Conservation (phyloP, 2,329 filamentous ascomycete species). For the Cladophialophora psammophila region DNA sequence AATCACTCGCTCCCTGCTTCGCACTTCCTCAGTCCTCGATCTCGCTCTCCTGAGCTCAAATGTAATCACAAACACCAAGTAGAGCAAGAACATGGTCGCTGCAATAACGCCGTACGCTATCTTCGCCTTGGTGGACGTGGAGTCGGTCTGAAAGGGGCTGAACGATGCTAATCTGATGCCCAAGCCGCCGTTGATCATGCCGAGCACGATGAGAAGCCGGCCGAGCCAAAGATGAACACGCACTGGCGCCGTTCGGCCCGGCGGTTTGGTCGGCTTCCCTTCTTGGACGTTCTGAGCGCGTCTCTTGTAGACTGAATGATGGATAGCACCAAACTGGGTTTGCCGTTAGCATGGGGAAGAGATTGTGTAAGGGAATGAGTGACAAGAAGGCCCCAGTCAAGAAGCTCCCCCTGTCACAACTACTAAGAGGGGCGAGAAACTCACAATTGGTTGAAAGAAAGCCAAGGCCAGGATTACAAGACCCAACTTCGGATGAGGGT, state of each 20-base stretch:
- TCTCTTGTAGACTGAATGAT: conserved; percentile 43
- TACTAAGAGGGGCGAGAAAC: background rate
- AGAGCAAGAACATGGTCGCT: conserved; percentile 55
- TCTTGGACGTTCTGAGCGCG: conserved; percentile 24
- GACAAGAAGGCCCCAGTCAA: background rate
- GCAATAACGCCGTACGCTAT: conserved; percentile 61
- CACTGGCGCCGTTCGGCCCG: conserved; percentile 35
- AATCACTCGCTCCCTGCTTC: conserved; percentile 23
- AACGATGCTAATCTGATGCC: conserved; percentile 58
- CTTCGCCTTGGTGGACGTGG: conserved; percentile 45
- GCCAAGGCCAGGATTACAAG: conserved; percentile 42
- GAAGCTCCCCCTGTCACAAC: background rate
- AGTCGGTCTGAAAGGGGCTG: conserved; percentile 43
- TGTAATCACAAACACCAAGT: conserved; percentile 44
- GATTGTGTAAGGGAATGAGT: background rate
- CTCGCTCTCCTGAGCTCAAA: conserved; percentile 36
- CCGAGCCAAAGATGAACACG: conserved; percentile 63
- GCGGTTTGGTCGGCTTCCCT: conserved; percentile 31
- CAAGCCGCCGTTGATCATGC: conserved; percentile 65
- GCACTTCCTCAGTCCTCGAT: conserved; percentile 14
- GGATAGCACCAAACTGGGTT: conserved; percentile 39
- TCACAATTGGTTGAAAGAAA: conserved; percentile 43
- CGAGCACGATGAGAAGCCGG: conserved; percentile 58
- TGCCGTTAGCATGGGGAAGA: background rate
- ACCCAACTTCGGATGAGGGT: conserved; percentile 44